Conservation (phyloP, 2,329 filamentous ascomycete genomes). For the Parafenestella ontariensis region DNA sequence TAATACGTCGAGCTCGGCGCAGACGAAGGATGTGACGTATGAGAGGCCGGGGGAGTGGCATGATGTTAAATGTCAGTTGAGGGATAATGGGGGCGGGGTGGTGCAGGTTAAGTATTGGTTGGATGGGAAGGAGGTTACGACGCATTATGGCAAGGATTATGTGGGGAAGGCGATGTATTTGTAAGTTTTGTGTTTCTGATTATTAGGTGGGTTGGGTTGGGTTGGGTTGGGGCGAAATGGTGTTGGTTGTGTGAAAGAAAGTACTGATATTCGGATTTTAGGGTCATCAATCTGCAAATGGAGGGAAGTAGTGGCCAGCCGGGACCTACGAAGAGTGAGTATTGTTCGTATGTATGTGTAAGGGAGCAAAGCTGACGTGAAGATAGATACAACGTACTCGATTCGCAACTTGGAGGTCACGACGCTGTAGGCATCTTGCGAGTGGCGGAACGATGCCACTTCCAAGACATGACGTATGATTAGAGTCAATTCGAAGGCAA, state of each 20-base stretch:
- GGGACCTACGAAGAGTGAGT: slow-evolving; percentile 31
- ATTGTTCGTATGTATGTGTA: not conserved
- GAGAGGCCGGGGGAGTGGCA: slow-evolving; percentile 57
- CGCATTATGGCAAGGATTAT: slow-evolving; percentile 59
- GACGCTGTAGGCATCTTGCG: slow-evolving; percentile 7
- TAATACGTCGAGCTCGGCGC: slow-evolving; percentile 57
- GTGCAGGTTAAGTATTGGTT: slow-evolving; percentile 63
- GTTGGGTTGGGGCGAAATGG: no score
- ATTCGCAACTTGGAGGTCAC: slow-evolving; percentile 33
- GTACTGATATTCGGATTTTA: slow-evolving; percentile 2
- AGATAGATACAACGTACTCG: slow-evolving; percentile 31
- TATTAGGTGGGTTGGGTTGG: not conserved
- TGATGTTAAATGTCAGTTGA: slow-evolving; percentile 58
- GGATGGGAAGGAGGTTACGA: slow-evolving; percentile 58
- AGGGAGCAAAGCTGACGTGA: not conserved
- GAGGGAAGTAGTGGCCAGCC: slow-evolving; percentile 37
- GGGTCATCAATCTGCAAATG: slow-evolving; percentile 45
- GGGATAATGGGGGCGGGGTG: slow-evolving; percentile 58
- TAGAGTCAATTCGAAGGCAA: no score
- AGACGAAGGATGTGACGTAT: slow-evolving; percentile 59
- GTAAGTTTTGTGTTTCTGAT: slow-evolving; percentile 15
- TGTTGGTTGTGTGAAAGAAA: no score
- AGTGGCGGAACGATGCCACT: not conserved
- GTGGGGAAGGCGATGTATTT: slow-evolving; percentile 50
- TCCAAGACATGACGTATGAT: not conserved